Base-by-base conservation (phyloP, 192 early-diverging fungal genomes). In the Coemansia umbellata region DNA sequence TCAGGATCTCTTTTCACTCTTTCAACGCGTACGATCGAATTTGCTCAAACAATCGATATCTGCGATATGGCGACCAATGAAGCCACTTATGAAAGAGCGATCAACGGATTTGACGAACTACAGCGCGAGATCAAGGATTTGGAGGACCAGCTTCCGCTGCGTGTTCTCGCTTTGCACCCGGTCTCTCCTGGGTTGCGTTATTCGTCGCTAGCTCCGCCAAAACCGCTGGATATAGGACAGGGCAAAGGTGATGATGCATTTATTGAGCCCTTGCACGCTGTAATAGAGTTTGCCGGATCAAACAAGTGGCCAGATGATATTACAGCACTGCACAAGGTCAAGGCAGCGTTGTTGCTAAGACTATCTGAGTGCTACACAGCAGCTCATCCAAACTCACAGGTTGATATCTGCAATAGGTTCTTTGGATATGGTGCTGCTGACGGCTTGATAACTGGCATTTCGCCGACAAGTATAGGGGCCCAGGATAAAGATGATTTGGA, bases 241-340 rank as follows among this genome's bases (percentile, higher is more conserved):
- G 79, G 24, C 52, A 66, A n/a, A 66, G 78, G 27, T 53, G 78
- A 32, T 69, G 82, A 62, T 39, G 39, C 59, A 19, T 88, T 70
- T 50, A 76, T 87, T 24, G 84, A 84, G 50, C 84, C 87, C 9
- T 71, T 93, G 50, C 88, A 92, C 23, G 82, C 92, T 4, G 47
- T 88, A 8, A 78, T 98, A 36, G 88, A 92, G 58, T 89, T 98
- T 71, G 89, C 94, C 49, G 47, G 68, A 8, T 91, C 91, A 8
- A 76, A 66, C 26, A 84, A 88, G 59, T 98, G 94, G 93, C 94
- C 95, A 14, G 86, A 90, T 71, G 89, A 96, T 48, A 67, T 95
- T 2, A 68, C 61, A 3, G 91, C 94, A 5, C 80, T 98, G 47
- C 87, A 93, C 78, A 86, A 89, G 33, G 84, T 94, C 78, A 98